These are phyloP conservation scores for Beauveria scarabaeidicola DNA, from an alignment of 2,329 filamentous ascomycete genomes.

Conservation along the genomic window DNA sequence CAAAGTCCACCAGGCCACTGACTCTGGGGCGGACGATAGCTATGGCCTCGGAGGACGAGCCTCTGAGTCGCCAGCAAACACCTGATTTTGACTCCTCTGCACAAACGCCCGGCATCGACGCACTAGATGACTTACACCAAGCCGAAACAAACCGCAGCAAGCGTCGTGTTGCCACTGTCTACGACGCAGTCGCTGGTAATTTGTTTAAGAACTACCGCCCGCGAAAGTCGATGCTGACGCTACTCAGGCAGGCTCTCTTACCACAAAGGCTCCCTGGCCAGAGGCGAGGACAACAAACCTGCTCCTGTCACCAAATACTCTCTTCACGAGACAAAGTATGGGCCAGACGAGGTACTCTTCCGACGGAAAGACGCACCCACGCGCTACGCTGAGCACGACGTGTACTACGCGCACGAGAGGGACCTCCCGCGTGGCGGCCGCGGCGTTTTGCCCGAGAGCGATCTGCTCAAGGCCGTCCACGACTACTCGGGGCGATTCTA, in stretches of 20 bases:
- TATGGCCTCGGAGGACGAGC: constrained; percentile 1
- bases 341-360: constrained; percentile 66
- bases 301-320: constrained; percentile 17
- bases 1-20: not conserved
- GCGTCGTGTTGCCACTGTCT: constrained; percentile 46
- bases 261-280: not conserved
- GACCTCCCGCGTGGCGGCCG: constrained; percentile 39
- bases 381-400: constrained; percentile 61
- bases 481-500: constrained; percentile 61
- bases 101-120: not conserved
- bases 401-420: constrained; percentile 57
- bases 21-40: not conserved
- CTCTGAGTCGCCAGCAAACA: not conserved
- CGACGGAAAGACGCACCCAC: constrained; percentile 53
- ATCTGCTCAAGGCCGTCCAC: constrained; percentile 62
- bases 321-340: constrained; percentile 27
- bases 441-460: constrained; percentile 54
- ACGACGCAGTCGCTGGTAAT: constrained; percentile 64
- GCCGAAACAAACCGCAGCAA: constrained; percentile 17
- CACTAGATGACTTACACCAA: constrained; percentile 10
- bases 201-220: not conserved
- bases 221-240: not conserved
- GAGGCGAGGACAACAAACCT: constrained; percentile 11
- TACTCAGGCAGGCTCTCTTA: not conserved
- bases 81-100: constrained; percentile 1